Evolutionary conservation across 2,329 filamentous ascomycete genomes (phyloP).

Genomic region (Colletotrichum sp.): DNA sequence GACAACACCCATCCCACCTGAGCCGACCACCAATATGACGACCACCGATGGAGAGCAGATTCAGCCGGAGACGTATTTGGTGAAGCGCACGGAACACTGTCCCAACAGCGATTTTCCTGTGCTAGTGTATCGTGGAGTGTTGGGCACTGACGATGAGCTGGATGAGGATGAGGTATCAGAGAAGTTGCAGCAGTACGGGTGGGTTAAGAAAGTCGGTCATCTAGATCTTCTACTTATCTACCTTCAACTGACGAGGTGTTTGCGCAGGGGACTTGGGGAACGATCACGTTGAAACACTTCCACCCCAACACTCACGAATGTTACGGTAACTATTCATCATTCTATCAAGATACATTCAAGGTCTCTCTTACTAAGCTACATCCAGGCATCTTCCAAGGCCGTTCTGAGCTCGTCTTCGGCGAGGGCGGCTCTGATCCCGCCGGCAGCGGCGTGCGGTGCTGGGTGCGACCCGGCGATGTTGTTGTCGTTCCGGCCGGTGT

Average conservation of each 20-base stretch:
- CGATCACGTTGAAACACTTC: slow-evolving; percentile 27
- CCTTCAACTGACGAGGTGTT: neutral
- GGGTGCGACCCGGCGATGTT: slow-evolving; percentile 24
- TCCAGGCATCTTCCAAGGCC: slow-evolving; percentile 26
- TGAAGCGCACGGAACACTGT: neutral
- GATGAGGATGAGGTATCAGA: slow-evolving; percentile 20
- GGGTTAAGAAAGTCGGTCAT: slow-evolving; percentile 23
- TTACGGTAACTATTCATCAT: slow-evolving; percentile 20
- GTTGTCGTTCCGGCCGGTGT: slow-evolving; percentile 26
- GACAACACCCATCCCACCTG: neutral
- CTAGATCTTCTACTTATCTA: neutral
- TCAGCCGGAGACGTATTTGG: neutral
- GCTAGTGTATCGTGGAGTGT: slow-evolving; percentile 24
- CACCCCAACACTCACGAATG: slow-evolving; percentile 29
- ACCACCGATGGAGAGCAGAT: neutral
- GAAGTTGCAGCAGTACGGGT: slow-evolving; percentile 24
- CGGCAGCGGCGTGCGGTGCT: slow-evolving; percentile 16
- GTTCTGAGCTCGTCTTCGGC: slow-evolving; percentile 25
- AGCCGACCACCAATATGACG: neutral
- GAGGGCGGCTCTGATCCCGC: slow-evolving; percentile 17
- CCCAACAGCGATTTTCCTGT: slow-evolving; percentile 27
- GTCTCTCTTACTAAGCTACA: neutral
- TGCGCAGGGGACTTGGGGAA: slow-evolving; percentile 25
- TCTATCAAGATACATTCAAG: fast-evolving
- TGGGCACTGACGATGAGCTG: neutral